These are phyloP conservation scores for Alternaria arbusti DNA, from an alignment of 2,329 filamentous ascomycete species.

Conservation along the genomic window DNA sequence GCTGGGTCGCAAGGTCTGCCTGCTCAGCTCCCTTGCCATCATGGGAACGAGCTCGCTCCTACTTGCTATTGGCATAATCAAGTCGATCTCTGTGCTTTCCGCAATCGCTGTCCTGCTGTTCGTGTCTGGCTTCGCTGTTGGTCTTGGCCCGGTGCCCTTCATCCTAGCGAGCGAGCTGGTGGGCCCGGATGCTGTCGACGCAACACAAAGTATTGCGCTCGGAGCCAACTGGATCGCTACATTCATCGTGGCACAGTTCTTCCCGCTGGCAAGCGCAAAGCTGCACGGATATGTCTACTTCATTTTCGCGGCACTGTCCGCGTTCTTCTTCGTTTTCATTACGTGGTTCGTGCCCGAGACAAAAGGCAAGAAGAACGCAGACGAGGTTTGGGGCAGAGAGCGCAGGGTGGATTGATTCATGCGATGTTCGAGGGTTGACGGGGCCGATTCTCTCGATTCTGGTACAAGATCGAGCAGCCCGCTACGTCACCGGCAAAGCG, in stretches of 20 bases:
- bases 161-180: constrained; percentile 93
- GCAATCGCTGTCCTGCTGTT: constrained; percentile 83
- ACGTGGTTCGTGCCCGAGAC: constrained; percentile 82
- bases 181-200: constrained; percentile 85
- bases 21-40: constrained; percentile 81
- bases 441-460: not conserved
- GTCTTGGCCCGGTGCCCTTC: constrained; percentile 92
- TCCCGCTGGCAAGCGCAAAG: constrained; percentile 81
- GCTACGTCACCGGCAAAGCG: constrained; percentile 96
- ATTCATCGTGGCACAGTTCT: constrained; percentile 92
- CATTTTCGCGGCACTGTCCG: constrained; percentile 80
- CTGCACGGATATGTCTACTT: constrained; percentile 89
- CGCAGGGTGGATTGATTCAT: constrained; percentile 40
- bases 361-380: constrained; percentile 78
- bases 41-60: constrained; percentile 81
- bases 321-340: constrained; percentile 74
- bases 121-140: constrained; percentile 87
- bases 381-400: constrained; percentile 87
- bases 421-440: not conserved
- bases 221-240: constrained; percentile 89
- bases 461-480: constrained; percentile 79
- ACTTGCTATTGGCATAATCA: constrained; percentile 80
- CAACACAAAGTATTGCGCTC: constrained; percentile 86
- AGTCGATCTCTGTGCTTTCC: constrained; percentile 74
- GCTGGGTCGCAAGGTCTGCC: constrained; percentile 83